Conservation (phyloP, 2,329 filamentous ascomycete genomes). For the Arthrobotrys conoides region DNA sequence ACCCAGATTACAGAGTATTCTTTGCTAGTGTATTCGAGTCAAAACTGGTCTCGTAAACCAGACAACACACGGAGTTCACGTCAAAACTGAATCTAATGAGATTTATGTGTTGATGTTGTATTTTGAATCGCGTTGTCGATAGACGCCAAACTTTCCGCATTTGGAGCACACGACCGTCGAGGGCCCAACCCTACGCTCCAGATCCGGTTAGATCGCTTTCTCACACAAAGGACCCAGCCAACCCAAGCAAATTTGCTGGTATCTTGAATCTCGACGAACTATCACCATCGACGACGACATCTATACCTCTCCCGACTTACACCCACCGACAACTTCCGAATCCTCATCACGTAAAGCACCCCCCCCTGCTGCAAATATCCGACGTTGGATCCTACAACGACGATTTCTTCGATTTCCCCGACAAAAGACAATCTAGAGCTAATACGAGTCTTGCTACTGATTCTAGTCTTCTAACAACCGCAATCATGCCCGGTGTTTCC, state of each 20-base stretch:
- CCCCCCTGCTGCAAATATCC: neutral
- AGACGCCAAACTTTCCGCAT: slow-evolving; percentile 22
- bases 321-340: slow-evolving; percentile 39
- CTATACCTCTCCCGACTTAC: slow-evolving; percentile 40
- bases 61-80: no score
- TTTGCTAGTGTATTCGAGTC: neutral
- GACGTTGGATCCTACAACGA: neutral
- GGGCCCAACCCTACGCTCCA: slow-evolving; percentile 53
- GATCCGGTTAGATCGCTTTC: slow-evolving; percentile 45
- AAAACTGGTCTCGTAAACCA: no score
- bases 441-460: slow-evolving; percentile 39
- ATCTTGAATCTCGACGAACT: slow-evolving; percentile 48
- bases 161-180: neutral
- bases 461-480: slow-evolving; percentile 48
- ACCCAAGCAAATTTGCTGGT: slow-evolving; percentile 59
- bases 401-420: slow-evolving; percentile 15
- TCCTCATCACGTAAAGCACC: slow-evolving; percentile 54
- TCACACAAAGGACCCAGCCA: slow-evolving; percentile 57
- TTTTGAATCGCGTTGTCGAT: slow-evolving; percentile 5
- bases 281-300: slow-evolving; percentile 60
- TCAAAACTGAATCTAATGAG: neutral
- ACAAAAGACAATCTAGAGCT: slow-evolving; percentile 20
- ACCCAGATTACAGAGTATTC: no score
- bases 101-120: slow-evolving; percentile 37
- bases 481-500: slow-evolving; percentile 65